A percentile compares a stretch with the other conserved stretches of the same genome.
phyloP scores from a whole-genome alignment of 768 basidiomycete species.

The Botryobasidium botryosum region DNA sequence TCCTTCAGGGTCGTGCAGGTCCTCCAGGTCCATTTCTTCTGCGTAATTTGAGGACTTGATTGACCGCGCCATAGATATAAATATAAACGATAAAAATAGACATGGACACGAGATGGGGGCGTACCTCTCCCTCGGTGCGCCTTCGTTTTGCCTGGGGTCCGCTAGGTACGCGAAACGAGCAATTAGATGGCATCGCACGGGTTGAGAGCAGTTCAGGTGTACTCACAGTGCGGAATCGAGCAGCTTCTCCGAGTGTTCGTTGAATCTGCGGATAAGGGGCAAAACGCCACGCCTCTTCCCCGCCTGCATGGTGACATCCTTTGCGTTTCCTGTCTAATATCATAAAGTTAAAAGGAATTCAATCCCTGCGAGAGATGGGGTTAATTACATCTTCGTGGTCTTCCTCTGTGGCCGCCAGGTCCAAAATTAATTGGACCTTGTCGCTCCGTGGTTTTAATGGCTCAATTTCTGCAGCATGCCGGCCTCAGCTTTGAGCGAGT shows the following conservation, averaged over 20 bases:
- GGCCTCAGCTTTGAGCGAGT: constrained; percentile 10
- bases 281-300: constrained; percentile 76
- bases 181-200: constrained; percentile 1
- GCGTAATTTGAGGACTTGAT: constrained; percentile 19
- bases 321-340: constrained; percentile 66
- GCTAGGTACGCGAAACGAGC: no score
- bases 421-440: constrained; percentile 59
- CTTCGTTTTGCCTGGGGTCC: constrained; percentile 47
- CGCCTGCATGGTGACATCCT: constrained; percentile 90
- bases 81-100: no score
- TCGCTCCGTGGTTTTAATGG: constrained; percentile 54
- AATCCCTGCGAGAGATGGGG: neutral
- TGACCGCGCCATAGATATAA: no score
- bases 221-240: constrained; percentile 72
- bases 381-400: constrained; percentile 69
- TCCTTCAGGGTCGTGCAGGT: constrained; percentile 53
- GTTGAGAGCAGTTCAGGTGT: constrained; percentile 12
- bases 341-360: neutral
- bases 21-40: constrained; percentile 65
- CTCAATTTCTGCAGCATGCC: constrained; percentile 45
- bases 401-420: constrained; percentile 73
- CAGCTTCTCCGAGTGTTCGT: constrained; percentile 87
- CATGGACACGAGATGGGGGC: no score
- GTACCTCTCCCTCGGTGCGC: constrained; percentile 29
- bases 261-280: constrained; percentile 91